Evolutionary conservation across 108 stramenopile species (phyloP), one percentile per base, ranked within the genome.

Genomic region (Pseudonitzschia delicatissima): DNA sequence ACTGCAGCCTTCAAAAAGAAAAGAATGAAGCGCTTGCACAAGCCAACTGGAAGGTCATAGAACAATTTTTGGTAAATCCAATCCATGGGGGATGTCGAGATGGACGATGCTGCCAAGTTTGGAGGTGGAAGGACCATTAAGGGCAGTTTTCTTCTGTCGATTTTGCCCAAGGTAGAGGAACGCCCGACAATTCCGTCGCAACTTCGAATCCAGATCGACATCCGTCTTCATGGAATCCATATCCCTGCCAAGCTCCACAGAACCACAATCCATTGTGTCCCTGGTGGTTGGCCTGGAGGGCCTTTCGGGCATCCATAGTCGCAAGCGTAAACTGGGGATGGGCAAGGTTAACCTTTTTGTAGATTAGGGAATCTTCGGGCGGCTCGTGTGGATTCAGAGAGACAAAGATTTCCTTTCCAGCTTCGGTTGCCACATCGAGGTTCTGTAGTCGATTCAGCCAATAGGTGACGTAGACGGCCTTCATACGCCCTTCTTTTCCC

Each of bases 141-240:
- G 1, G 45, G 32, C 32, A n/a, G 32, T 55, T 12, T 51, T 31
- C 26, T 25, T 51, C 50, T 11, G 12, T 50, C 37, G 27, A 4
- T 15, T 60, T 42, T 0, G 48, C 82, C 95, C 95, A 94, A 15
- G 87, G 90, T 28, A 93, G 66, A 12, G 88, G 78, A 23, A 78
- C 71, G 8, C 74, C 76, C 11, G 84, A 78, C 26, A 95, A 59
- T 17, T 70, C 52, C 15, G 81, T 83, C 0, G 92, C 93, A 29
- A 90, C 94, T 25, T 87, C 77, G 52, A 96, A 88, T 18, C 93
- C 96, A 25, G 81, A 66, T 18, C 89, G 81, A 57, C 95, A 86
- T 57, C 94, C 97, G 74, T 98, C 98, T 73, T 99, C 98, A 67
- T 99, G 98, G 74, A 99, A 99, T 4, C 98, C 98, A 70, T 96